Evolutionary conservation across 1,139 yeast genomes (phyloP).

Genomic region (Suhomyces panamericanus): DNA sequence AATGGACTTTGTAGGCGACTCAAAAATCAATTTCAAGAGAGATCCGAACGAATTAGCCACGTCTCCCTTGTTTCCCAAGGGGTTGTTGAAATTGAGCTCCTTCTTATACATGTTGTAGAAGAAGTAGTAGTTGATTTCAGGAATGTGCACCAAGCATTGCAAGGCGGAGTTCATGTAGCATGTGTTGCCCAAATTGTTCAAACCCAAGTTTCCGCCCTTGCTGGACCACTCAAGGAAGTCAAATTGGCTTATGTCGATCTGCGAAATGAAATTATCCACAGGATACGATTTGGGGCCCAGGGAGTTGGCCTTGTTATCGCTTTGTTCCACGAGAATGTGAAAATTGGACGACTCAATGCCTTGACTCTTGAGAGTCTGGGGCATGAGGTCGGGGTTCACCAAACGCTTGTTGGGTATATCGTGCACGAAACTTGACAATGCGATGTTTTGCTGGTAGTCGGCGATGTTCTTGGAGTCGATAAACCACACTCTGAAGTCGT

Average conservation of each 20-base stretch:
- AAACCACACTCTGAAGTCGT: constrained; percentile 39
- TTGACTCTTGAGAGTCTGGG: constrained; percentile 31
- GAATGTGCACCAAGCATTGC: constrained; percentile 85
- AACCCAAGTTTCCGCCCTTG: constrained; percentile 53
- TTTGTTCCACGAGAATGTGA: constrained; percentile 38
- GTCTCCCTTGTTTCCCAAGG: constrained; percentile 81
- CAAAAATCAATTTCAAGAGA: constrained; percentile 62
- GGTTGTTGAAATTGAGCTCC: constrained; percentile 76
- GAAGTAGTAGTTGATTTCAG: constrained; percentile 80
- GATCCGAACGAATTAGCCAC: constrained; percentile 75
- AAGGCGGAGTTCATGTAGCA: constrained; percentile 97
- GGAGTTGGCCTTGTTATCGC: constrained; percentile 20
- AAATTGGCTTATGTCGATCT: constrained; percentile 20
- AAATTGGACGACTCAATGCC: constrained; percentile 30
- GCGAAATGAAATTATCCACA: constrained; percentile 27
- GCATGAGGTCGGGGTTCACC: constrained; percentile 28
- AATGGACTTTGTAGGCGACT: constrained; percentile 15
- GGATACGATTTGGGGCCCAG: constrained; percentile 25
- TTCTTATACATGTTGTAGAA: constrained; percentile 55
- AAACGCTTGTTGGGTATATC: constrained; percentile 34
- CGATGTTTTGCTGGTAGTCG: constrained; percentile 26
- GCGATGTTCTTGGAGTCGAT: constrained; percentile 28
- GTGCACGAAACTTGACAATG: constrained; percentile 30
- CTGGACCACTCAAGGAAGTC: constrained; percentile 16
- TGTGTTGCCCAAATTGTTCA: constrained; percentile 85